A percentile compares a stretch with the other conserved stretches of the same genome.
Conservation (phyloP, 768 basidiomycete species). For the Suillus clintonianus region DNA sequence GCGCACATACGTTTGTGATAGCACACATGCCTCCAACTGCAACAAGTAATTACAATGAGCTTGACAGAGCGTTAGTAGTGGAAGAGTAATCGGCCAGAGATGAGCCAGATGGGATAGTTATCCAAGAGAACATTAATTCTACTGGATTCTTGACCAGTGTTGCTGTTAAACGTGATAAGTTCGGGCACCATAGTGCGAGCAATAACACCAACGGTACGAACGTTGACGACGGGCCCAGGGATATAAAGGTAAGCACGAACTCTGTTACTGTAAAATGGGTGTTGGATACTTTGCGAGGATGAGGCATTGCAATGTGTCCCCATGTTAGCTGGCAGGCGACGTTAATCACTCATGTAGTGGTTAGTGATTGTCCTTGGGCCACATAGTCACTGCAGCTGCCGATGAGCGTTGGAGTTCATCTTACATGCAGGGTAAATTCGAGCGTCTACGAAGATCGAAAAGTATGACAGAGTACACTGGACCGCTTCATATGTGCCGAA, state of each 20-base stretch:
- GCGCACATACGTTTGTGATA: conserved; percentile 46
- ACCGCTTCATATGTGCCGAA: not conserved
- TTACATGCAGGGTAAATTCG: not conserved
- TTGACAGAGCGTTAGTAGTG: conserved; percentile 57
- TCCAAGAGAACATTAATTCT: conserved; percentile 35
- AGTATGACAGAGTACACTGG: not conserved
- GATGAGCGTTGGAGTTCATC: not conserved
- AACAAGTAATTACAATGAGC: conserved; percentile 46
- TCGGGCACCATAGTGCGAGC: conserved; percentile 29
- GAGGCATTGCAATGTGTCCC: conserved; percentile 17
- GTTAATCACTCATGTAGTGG: not conserved
- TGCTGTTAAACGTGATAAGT: too few relatives aligned
- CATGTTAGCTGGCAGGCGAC: not conserved
- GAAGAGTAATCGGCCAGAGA: conserved; percentile 44
- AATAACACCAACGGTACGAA: conserved; percentile 36
- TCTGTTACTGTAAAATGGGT: conserved; percentile 20
- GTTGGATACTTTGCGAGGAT: conserved; percentile 28
- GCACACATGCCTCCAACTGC: conserved; percentile 44
- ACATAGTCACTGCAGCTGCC: not conserved
- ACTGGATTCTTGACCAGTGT: too few relatives aligned
- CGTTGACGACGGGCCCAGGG: conserved; percentile 29
- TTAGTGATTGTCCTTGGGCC: not conserved
- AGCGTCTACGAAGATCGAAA: not conserved
- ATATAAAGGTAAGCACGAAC: conserved; percentile 22
- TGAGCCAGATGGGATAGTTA: conserved; percentile 41